Percentiles rank a stretch among this genome's conserved stretches.
phyloP scores from a whole-genome alignment of 2,329 filamentous ascomycete species.

The Beauveria varroae region DNA sequence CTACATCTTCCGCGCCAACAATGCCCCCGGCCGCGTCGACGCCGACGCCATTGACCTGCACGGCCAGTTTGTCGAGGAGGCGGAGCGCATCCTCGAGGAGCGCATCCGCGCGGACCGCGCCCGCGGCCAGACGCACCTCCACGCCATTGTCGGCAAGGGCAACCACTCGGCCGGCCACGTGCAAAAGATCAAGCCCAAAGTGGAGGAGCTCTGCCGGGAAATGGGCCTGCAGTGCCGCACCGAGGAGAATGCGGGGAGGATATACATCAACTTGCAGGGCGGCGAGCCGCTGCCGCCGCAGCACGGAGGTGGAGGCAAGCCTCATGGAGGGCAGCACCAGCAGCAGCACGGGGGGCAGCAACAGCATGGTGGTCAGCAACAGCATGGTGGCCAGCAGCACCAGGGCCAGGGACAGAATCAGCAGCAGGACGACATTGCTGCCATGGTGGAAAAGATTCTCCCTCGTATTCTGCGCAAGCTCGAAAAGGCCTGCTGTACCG shows the following conservation, averaged over 20 bases:
- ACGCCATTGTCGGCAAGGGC: constrained; percentile 94
- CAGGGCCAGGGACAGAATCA: constrained; percentile 34
- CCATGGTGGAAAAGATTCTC: constrained; percentile 53
- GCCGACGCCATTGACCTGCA: constrained; percentile 88
- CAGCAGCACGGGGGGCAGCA: constrained; percentile 30
- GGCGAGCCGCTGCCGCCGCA: constrained; percentile 49
- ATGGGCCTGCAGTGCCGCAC: constrained; percentile 75
- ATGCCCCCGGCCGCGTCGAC: constrained; percentile 65
- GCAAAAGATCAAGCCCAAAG: constrained; percentile 92
- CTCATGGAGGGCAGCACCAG: constrained; percentile 30
- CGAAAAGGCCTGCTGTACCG: constrained; percentile 62
- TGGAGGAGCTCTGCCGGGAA: constrained; percentile 79
- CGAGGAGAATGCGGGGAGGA: constrained; percentile 82
- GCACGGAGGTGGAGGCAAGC: constrained; percentile 23
- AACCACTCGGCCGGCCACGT: constrained; percentile 77
- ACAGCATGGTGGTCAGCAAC: constrained; percentile 30
- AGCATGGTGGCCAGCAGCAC: constrained; percentile 34
- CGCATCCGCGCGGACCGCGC: constrained; percentile 71
- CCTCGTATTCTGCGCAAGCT: constrained; percentile 55
- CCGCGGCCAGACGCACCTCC: constrained; percentile 71
- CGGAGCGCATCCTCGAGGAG: constrained; percentile 80
- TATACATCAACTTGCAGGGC: constrained; percentile 80
- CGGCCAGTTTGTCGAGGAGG: constrained; percentile 90
- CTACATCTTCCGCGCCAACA: constrained; percentile 94
- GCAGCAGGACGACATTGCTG: constrained; percentile 46